Evolutionary conservation across 441 rosid species (phyloP).

Genomic region (Euphorbia schlechtendalii): DNA sequence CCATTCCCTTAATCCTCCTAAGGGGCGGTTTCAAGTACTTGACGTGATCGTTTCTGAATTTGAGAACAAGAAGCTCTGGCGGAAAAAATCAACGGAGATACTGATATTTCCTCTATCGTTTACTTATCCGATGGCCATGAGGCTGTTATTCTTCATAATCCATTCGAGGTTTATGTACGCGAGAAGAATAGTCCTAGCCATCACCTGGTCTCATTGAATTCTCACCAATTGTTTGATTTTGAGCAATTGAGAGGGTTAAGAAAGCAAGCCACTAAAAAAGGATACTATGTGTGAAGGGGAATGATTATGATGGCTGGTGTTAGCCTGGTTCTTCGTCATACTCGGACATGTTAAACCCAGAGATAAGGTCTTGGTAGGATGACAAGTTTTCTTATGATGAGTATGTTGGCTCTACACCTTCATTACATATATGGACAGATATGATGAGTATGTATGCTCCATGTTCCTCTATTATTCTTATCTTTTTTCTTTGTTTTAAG

Average conservation of each 20-base stretch:
- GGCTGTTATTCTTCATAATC: constrained; percentile 76
- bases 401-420: constrained; percentile 85
- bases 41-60: constrained; percentile 64
- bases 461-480: background rate
- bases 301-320: constrained; percentile 98
- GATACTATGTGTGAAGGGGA: constrained; percentile 77
- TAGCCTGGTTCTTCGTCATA: constrained; percentile 99
- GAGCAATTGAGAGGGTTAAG: constrained; percentile 86
- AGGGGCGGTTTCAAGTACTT: constrained; percentile 76
- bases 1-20: constrained; percentile 43
- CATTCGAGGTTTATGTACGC: constrained; percentile 75
- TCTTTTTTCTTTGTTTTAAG: background rate
- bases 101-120: constrained; percentile 47
- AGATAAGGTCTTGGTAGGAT: constrained; percentile 92
- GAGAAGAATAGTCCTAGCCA: constrained; percentile 41
- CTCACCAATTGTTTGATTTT: constrained; percentile 81
- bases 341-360: constrained; percentile 71
- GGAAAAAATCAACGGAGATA: constrained; percentile 51
- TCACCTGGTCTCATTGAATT: constrained; percentile 62
- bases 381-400: constrained; percentile 66
- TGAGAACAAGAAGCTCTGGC: constrained; percentile 65
- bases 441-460: constrained; percentile 99
- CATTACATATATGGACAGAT: constrained; percentile 94
- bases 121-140: constrained; percentile 64
- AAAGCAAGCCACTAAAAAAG: constrained; percentile 74